Percentiles rank a stretch among this genome's conserved stretches.
Evolutionary conservation across 2,329 filamentous ascomycete species (phyloP).

Genomic region (Allantophomopsis cytisporea): DNA sequence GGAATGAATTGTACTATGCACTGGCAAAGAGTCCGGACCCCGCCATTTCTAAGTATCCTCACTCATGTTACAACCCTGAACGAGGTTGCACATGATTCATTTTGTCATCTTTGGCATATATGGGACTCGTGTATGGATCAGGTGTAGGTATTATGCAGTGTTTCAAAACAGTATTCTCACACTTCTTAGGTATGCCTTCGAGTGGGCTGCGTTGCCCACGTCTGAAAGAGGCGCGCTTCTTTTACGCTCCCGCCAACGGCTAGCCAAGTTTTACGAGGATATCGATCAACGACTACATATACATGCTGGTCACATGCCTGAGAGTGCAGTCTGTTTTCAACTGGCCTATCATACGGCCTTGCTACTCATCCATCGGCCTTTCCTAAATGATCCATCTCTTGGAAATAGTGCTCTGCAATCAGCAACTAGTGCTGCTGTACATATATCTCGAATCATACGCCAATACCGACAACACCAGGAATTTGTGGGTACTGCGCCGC

Average conservation of each 20-base stretch:
- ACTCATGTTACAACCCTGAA: background rate
- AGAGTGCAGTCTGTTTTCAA: constrained; percentile 1
- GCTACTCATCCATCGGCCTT: constrained; percentile 3
- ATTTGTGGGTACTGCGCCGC: background rate
- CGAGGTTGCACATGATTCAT: constrained; percentile 5
- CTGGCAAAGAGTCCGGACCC: constrained; percentile 5
- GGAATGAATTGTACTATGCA: constrained; percentile 9
- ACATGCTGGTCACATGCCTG: too few species aligned
- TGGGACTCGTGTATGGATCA: constrained; percentile 9
- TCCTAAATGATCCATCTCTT: constrained; percentile 2
- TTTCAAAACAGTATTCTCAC: too few species aligned
- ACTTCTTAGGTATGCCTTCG: too few species aligned
- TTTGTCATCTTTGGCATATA: constrained; percentile 6
- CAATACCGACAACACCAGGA: background rate
- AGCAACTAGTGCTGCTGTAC: constrained; percentile 1
- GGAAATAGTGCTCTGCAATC: constrained; percentile 1
- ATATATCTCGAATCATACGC: constrained; percentile 1
- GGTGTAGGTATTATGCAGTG: background rate
- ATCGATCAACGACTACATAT: too few species aligned
- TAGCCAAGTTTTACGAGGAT: too few species aligned
- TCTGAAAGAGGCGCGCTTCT: too few species aligned
- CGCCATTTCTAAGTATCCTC: constrained; percentile 1
- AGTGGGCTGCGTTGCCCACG: too few species aligned
- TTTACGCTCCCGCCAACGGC: too few species aligned
- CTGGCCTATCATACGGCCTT: constrained; percentile 1